Evolutionary conservation across 2,329 filamentous ascomycete species (phyloP).

Genomic region (Cyanodermella asteris): DNA sequence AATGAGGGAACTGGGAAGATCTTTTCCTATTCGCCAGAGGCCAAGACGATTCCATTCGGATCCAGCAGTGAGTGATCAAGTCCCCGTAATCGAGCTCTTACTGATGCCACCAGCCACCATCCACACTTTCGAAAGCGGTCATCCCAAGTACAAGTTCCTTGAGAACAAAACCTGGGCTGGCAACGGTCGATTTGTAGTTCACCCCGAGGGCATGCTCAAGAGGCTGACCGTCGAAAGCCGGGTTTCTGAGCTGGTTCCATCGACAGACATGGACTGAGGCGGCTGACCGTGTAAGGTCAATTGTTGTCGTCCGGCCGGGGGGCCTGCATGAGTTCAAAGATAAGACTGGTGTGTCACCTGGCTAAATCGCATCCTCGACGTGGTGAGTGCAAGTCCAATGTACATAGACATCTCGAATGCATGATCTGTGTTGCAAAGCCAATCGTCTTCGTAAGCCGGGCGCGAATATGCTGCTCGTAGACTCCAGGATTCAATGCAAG

Average conservation of each 20-base stretch:
- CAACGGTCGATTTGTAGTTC: constrained; percentile 1
- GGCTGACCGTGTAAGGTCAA: background rate
- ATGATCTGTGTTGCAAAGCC: background rate
- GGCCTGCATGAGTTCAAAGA: no score
- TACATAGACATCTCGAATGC: background rate
- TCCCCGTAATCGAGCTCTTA: background rate
- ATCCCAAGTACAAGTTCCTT: constrained; percentile 1
- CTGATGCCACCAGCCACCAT: constrained; percentile 1
- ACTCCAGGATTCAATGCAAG: no score
- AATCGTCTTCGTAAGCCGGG: background rate
- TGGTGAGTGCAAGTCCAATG: background rate
- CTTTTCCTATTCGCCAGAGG: constrained; percentile 1
- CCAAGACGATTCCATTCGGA: constrained; percentile 1
- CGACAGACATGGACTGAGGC: constrained; percentile 1
- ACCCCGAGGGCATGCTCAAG: constrained; percentile 1
- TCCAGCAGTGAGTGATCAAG: constrained; percentile 1
- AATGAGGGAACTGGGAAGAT: constrained; percentile 1
- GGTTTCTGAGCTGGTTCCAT: constrained; percentile 1
- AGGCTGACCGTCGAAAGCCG: background rate
- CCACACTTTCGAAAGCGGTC: constrained; percentile 1
- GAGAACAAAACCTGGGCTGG: constrained; percentile 1
- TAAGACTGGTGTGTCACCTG: background rate
- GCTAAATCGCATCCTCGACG: background rate
- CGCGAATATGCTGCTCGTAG: no score
- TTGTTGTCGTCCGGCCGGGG: no score